phyloP scores from a whole-genome alignment of 73 alveolate species.

The Tetrahymena borealis region DNA sequence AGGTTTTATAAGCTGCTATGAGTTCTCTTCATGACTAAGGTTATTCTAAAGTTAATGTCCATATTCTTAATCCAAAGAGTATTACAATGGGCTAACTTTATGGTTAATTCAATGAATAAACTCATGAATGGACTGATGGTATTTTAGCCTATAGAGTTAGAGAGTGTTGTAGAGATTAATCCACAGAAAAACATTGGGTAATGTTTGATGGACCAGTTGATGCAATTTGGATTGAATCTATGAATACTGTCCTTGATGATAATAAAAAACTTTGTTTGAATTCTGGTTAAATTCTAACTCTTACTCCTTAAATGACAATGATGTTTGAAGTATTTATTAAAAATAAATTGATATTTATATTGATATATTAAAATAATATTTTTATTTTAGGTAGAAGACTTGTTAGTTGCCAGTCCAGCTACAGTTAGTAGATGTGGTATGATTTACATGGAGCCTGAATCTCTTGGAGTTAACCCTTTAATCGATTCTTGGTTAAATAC shows the following conservation, averaged over 20 bases:
- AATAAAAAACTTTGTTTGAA: conserved; percentile 80
- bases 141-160: conserved; percentile 86
- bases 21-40: conserved; percentile 68
- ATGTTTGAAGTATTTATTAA: conserved; percentile 72
- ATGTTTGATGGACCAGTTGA: conserved; percentile 98
- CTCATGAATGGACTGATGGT: conserved; percentile 99
- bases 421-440: conserved; percentile 99
- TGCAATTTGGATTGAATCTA: conserved; percentile 93
- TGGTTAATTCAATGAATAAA: conserved; percentile 94
- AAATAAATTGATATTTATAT: neutral
- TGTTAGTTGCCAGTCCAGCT: conserved; percentile 99
- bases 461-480: conserved; percentile 63
- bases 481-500: conserved; percentile 35
- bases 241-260: conserved; percentile 99
- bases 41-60: conserved; percentile 70
- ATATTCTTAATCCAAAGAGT: conserved; percentile 95
- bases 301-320: conserved; percentile 78
- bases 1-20: conserved; percentile 77
- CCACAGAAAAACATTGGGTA: conserved; percentile 87
- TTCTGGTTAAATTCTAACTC: conserved; percentile 70
- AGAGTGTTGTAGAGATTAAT: conserved; percentile 78
- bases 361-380: neutral
- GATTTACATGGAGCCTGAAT: conserved; percentile 98
- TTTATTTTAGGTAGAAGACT: conserved; percentile 71
- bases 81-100: conserved; percentile 97